phyloP scores from a whole-genome alignment of 352 stramenopile genomes.

The Globisporangium irregulare region DNA sequence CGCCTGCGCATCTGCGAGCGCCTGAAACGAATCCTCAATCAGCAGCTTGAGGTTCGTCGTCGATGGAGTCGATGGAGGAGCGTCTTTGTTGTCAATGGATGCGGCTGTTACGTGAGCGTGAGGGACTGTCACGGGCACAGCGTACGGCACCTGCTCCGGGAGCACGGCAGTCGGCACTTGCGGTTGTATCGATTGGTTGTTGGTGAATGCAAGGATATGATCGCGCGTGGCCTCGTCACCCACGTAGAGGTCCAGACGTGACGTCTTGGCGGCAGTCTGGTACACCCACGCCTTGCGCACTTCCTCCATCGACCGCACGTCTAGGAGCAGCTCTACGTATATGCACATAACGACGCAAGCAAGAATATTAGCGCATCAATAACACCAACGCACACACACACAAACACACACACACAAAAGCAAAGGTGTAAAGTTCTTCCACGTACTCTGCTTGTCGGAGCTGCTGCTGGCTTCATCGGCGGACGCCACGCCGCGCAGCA shows the following conservation, averaged over 20 bases:
- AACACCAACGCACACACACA: not conserved
- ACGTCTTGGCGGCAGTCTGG: conserved; percentile 37
- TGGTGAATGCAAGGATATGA: conserved; percentile 20
- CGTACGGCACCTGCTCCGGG: not conserved
- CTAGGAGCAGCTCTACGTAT: conserved; percentile 26
- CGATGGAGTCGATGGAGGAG: too few relatives aligned
- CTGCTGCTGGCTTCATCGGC: not conserved
- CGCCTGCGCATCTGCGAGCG: conserved; percentile 33
- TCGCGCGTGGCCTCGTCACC: conserved; percentile 27
- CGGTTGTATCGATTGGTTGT: not conserved
- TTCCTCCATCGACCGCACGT: conserved; percentile 40
- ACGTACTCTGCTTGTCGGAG: conserved; percentile 17
- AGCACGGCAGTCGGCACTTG: not conserved
- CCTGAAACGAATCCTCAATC: conserved; percentile 39
- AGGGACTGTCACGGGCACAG: conserved; percentile 2
- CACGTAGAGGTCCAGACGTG: conserved; percentile 39
- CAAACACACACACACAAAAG: not conserved
- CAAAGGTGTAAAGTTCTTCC: too few relatives aligned
- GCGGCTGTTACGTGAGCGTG: not conserved
- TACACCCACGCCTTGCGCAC: conserved; percentile 35
- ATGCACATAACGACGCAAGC: not conserved
- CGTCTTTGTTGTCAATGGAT: not conserved
- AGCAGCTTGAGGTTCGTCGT: conserved; percentile 18
- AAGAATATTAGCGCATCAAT: not conserved
- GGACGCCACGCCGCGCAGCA: conserved; percentile 11